Conservation (phyloP, 306 rosid species). For the Cicer arietinum region DNA sequence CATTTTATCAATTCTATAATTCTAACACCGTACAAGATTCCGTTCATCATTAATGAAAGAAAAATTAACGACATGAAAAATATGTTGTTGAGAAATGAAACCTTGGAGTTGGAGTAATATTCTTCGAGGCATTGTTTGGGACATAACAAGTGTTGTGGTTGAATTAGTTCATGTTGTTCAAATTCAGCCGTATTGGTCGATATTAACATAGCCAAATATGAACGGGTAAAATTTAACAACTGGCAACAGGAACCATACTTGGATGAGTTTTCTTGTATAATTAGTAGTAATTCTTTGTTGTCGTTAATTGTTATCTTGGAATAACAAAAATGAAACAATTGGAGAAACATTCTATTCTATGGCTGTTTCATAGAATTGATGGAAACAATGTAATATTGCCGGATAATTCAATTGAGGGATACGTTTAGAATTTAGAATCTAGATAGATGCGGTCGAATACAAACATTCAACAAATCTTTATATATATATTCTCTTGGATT, state of each 20-base stretch:
- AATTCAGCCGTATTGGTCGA: slow-evolving; percentile 17
- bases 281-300: slow-evolving; percentile 24
- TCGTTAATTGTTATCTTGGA: slow-evolving; percentile 13
- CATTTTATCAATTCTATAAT: too few relatives aligned
- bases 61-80: not conserved
- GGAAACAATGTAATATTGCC: slow-evolving; percentile 44
- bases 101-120: slow-evolving; percentile 58
- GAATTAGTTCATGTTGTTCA: not conserved
- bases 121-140: slow-evolving; percentile 55
- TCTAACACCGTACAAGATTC: not conserved
- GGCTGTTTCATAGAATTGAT: slow-evolving; percentile 43
- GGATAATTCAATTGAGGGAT: slow-evolving; percentile 34
- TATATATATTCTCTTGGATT: not conserved
- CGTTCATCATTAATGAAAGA: not conserved
- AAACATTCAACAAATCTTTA: slow-evolving; percentile 2
- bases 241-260: slow-evolving; percentile 39
- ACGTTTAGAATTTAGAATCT: not conserved
- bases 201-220: slow-evolving; percentile 37
- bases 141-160: slow-evolving; percentile 29
- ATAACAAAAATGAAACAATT: slow-evolving; percentile 8
- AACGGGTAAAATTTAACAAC: slow-evolving; percentile 36
- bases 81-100: slow-evolving; percentile 7
- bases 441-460: slow-evolving; percentile 40
- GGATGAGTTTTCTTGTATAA: not conserved
- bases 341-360: slow-evolving; percentile 30